Conservation (phyloP, 2,329 filamentous ascomycete genomes). For the Trichoderma sp. region DNA sequence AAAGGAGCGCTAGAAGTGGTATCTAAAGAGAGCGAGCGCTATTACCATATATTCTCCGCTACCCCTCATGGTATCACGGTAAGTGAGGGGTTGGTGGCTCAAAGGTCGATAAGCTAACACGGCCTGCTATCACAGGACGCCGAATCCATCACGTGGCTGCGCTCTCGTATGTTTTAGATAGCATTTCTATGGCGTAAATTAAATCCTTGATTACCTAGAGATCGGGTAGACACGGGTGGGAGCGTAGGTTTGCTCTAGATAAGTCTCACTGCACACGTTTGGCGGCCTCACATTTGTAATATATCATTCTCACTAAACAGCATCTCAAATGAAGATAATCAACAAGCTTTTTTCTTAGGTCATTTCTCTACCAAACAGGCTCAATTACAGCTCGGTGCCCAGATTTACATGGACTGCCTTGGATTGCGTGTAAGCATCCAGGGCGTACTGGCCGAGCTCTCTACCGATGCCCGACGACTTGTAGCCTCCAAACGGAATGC, state of each 20-base stretch:
- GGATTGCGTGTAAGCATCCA: slow-evolving; percentile 39
- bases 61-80: slow-evolving; percentile 15
- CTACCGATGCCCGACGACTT: slow-evolving; percentile 42
- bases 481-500: slow-evolving; percentile 42
- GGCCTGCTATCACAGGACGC: neutral
- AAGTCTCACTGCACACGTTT: neutral
- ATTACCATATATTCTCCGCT: slow-evolving; percentile 23
- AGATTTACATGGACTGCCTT: slow-evolving; percentile 35
- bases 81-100: slow-evolving; percentile 21
- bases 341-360: neutral
- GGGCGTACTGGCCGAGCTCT: slow-evolving; percentile 41
- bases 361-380: neutral
- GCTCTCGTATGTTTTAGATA: neutral
- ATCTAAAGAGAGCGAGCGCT: slow-evolving; percentile 3
- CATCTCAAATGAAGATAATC: neutral
- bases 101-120: slow-evolving; percentile 7
- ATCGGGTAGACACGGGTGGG: slow-evolving; percentile 9
- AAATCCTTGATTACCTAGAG: neutral
- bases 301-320: neutral
- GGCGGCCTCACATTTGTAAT: neutral
- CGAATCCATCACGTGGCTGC: neutral
- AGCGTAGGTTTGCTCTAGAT: neutral
- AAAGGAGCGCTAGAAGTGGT: slow-evolving; percentile 12
- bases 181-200: neutral
- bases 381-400: neutral